Conservation (phyloP, 345 rosid species). For the Citrus hindsii region DNA sequence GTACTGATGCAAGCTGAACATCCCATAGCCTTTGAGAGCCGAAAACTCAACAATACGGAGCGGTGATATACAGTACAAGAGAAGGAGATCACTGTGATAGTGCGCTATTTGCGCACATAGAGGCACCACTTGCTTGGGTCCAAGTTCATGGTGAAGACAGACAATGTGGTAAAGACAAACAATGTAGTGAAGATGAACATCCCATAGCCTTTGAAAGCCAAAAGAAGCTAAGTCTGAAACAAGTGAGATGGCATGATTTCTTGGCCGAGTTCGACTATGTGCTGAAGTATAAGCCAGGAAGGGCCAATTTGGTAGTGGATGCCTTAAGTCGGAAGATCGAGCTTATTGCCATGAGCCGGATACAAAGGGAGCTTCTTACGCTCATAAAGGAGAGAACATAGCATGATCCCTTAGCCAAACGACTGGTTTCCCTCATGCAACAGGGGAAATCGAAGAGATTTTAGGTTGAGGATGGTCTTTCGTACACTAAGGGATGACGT, state of each 20-base stretch:
- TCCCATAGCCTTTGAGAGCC: background rate
- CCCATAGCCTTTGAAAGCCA: background rate
- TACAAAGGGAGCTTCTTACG: too few relatives aligned
- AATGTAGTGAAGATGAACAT: background rate
- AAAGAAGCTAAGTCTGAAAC: background rate
- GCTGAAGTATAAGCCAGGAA: background rate
- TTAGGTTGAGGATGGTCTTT: background rate
- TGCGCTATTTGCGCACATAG: background rate
- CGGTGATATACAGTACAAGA: background rate
- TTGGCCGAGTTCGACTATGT: background rate
- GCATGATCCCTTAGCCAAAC: background rate
- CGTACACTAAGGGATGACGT: background rate
- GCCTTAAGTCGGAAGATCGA: background rate
- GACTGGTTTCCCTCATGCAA: background rate
- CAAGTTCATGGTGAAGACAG: fast-evolving
- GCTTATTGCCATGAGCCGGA: background rate
- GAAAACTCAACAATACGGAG: background rate
- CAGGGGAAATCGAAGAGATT: background rate
- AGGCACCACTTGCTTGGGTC: background rate
- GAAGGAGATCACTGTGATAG: background rate
- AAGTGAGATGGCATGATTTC: background rate
- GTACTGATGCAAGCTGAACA: fast-evolving
- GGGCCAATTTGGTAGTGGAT: background rate
- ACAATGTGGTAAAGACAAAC: too few relatives aligned
- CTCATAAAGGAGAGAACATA: background rate